Base-by-base conservation (phyloP, 2,329 filamentous ascomycete genomes). In the Aaosphaeria pasadenensis region DNA sequence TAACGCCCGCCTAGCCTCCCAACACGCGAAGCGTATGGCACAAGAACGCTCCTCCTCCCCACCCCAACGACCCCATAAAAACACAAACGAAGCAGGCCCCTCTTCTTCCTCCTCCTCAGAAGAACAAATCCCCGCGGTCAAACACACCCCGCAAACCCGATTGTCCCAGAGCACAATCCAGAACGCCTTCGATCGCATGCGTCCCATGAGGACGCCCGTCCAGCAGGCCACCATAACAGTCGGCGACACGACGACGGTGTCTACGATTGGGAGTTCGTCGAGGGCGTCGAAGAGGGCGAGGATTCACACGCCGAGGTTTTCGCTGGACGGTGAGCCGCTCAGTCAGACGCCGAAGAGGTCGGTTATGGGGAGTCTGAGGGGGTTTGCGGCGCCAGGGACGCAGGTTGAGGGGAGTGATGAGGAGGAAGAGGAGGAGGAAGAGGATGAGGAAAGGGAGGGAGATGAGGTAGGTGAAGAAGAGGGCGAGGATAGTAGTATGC, bases 151-250 rank as follows among this genome's bases (percentile, higher is more conserved):
- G 7, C 59, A 64, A 17, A 66, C 54, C 13, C 63, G 70, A 7
- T 57, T 63, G 11, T 65, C 69, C 0, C 63, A 67, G 46, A 60
- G 64, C 28, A 71, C 69, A 2, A 71, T 86, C 28, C 78, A 80
- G 44, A 83, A 78, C 59, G 83, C 83, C 1, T 85, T 85, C 56
- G 81, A 85, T 63, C 77, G 80, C 13, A 85, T 86, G 81, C 76
- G 83, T 11, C 77, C 80, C 1, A 87, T 83, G 61, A 79, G 86
- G 32, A 72, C 79, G 2, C 78, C 80, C 1, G 71, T 78, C 30
- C 84, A 89, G 58, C 73, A 85, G 44, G 87, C 88, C 17, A 89
- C 86, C 2, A 88, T 92, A 42, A 91, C 86, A 0, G 82, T 92
- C 46, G 88, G 87, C 1, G 77, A 85, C 52, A 79, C 78, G 41